Percentiles rank a stretch among this genome's conserved stretches.
Conservation (phyloP, 257 asterid species). For the Galeopsis tetrahit region DNA sequence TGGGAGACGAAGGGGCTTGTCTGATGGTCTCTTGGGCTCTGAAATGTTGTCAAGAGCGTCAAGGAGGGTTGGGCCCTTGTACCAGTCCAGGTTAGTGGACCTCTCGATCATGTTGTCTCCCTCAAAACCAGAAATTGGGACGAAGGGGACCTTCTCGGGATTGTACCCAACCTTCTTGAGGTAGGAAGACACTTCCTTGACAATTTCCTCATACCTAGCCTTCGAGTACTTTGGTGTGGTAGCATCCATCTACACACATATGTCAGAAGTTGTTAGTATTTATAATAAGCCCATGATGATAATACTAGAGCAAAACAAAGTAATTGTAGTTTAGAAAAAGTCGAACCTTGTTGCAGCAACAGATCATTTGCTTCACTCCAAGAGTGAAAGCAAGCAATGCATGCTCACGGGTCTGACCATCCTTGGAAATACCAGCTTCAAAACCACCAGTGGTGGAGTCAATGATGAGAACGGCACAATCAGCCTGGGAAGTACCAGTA, state of each 20-base stretch:
- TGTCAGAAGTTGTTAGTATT: background rate
- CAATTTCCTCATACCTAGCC: slow-evolving; percentile 76
- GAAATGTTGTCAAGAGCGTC: slow-evolving; percentile 56
- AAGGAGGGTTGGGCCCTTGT: slow-evolving; percentile 67
- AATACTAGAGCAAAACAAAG: background rate
- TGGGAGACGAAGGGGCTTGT: slow-evolving; percentile 78
- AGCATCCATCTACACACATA: slow-evolving; percentile 68
- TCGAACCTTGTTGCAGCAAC: slow-evolving; percentile 77
- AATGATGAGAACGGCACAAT: slow-evolving; percentile 78
- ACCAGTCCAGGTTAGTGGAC: slow-evolving; percentile 64
- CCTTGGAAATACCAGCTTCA: slow-evolving; percentile 91
- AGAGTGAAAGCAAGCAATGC: slow-evolving; percentile 86
- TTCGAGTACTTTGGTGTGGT: slow-evolving; percentile 85
- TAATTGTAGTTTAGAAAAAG: too few relatives aligned
- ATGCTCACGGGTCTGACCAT: slow-evolving; percentile 91
- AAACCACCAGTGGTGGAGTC: slow-evolving; percentile 94
- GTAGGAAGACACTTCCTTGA: slow-evolving; percentile 82
- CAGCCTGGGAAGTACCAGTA: slow-evolving; percentile 66
- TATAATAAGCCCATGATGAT: background rate
- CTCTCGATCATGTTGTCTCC: slow-evolving; percentile 66
- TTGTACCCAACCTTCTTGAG: slow-evolving; percentile 88
- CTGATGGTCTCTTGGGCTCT: slow-evolving; percentile 84
- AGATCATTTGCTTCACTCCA: slow-evolving; percentile 84
- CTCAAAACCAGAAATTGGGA: slow-evolving; percentile 60
- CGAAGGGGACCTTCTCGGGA: slow-evolving; percentile 78